Base-by-base conservation (phyloP, 2,329 filamentous ascomycete genomes). In the Ceratocystis albifundus region DNA sequence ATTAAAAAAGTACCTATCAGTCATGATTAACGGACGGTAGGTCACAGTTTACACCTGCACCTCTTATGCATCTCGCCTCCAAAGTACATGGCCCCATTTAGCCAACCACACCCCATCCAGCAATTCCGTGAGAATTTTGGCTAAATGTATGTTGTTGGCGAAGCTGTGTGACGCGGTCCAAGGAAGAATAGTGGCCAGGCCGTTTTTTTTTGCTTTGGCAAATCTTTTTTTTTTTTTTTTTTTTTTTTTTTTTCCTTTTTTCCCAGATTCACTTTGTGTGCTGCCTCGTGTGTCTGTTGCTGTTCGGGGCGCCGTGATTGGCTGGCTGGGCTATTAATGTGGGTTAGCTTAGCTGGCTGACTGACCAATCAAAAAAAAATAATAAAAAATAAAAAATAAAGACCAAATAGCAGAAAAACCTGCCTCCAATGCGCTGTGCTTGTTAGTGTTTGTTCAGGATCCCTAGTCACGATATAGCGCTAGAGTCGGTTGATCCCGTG, bases 401-500 rank as follows among this genome's bases (percentile, higher is more conserved):
- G 3, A 10, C 32, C 32, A 36, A 12, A 36, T 36, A 36, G 32
- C 8, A 12, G 32, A 36, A 36, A 36, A 36, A n/a, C n/a, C n/a
- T n/a, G n/a, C 32, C 32, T 36, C 0, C 32, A 10, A 36, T 10
- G 32, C 17, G 20, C n/a, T n/a, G 32, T 64, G 41, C 41, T 46
- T 25, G 4, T 64, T 64, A 20, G 30, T n/a, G 30, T n/a, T 50
- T 28, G 7, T 28, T 28, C 53, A 17, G 22, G 53, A 22, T 57
- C 53, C 53, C 53, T 30, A 4, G 53, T 57, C 22, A 57, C 15
- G 22, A 12, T 15, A 57, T 17, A 30, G 71, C 74, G 74, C 76
- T 76, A 74, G 71, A 72, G 74, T 75, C 76, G 76, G 76, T 77
- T 76, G 76, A 76, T 77, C 76, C 79, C 77, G 76, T 57, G 53